Evolutionary conservation across 495 filamentous ascomycete species (phyloP), one percentile per base, ranked within the genome.

Genomic region (Chaetomium tenue): DNA sequence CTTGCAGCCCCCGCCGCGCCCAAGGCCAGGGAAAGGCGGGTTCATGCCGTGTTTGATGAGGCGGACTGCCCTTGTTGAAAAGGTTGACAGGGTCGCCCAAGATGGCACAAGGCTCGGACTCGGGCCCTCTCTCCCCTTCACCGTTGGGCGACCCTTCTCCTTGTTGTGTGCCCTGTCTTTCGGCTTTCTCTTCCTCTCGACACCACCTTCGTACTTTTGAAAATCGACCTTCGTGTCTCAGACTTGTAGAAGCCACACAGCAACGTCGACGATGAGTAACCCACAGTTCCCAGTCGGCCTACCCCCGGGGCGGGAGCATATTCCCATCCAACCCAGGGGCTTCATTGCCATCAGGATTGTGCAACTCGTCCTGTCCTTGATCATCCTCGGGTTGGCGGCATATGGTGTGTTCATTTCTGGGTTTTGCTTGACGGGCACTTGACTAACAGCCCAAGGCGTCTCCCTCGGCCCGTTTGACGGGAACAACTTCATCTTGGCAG

Each of bases 311-410:
- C 68, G 65, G 44, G 76, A 79, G 65, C 80, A 83, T 60, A 75
- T 80, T 48, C 77, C 81, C 26, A 47, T 75, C 23, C 76, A 72
- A n/a, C 79, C 80, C 18, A 72, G 66, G 48, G 68, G 68, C 66
- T 84, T 86, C 61, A 79, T 87, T 55, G 77, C 79, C 20, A 73
- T 92, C 23, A 84, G 91, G 61, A 78, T 83, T 61, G 67, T 82
- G 55, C 90, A 93, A 70, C 75, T 83, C 26, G 69, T 89, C 46
- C 74, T 91, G 57, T 83, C 84, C n/a, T 70, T 92, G 64, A 79
- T 88, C 54, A 76, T 88, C 54, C 75, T 93, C 37, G 90, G 83
- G n/a, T 68, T 93, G 16, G 82, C 82, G 13, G 88, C 83, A 52
- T 91, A 90, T 73, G 81, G 87, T 81, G 71, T 64, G 72, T 75